Conservation (phyloP, 345 rosid species). For the Acer negundo region DNA sequence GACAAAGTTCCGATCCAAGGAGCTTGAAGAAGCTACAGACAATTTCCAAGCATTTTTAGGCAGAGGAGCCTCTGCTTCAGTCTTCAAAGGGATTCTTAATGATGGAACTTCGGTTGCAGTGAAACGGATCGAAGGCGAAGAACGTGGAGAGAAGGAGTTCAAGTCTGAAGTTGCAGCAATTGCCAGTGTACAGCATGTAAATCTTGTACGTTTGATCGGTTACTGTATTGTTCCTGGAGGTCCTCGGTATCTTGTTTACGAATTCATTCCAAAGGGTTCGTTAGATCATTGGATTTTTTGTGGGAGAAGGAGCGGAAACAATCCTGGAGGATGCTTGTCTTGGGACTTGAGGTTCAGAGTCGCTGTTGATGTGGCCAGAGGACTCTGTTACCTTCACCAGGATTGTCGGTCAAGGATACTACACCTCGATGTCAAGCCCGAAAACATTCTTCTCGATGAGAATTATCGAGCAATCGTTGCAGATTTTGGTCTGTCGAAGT, state of each 20-base stretch:
- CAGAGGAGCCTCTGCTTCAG: conserved; percentile 62
- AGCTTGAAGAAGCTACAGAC: conserved; percentile 82
- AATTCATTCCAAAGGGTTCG: conserved; percentile 64
- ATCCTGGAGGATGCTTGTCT: conserved; percentile 59
- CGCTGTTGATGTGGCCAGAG: conserved; percentile 69
- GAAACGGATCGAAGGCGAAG: conserved; percentile 62
- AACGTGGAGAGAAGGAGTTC: conserved; percentile 63
- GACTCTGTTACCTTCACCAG: conserved; percentile 68
- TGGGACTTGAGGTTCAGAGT: conserved; percentile 67
- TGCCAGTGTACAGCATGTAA: conserved; percentile 69
- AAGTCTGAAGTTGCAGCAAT: conserved; percentile 73
- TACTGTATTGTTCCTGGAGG: conserved; percentile 42
- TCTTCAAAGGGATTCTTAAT: conserved; percentile 59
- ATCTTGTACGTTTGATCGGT: conserved; percentile 64
- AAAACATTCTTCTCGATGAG: conserved; percentile 65
- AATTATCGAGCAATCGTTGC: conserved; percentile 50
- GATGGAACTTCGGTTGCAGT: conserved; percentile 69
- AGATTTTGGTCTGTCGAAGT: conserved; percentile 73
- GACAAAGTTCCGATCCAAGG: conserved; percentile 54
- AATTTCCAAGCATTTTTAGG: conserved; percentile 57
- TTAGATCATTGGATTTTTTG: conserved; percentile 70
- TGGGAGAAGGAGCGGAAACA: conserved; percentile 13
- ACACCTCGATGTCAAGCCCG: conserved; percentile 73
- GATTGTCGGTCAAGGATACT: conserved; percentile 68
- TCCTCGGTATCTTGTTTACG: conserved; percentile 59